phyloP scores from a whole-genome alignment of 2,329 filamentous ascomycete species.

The Aspergillus vadensis region DNA sequence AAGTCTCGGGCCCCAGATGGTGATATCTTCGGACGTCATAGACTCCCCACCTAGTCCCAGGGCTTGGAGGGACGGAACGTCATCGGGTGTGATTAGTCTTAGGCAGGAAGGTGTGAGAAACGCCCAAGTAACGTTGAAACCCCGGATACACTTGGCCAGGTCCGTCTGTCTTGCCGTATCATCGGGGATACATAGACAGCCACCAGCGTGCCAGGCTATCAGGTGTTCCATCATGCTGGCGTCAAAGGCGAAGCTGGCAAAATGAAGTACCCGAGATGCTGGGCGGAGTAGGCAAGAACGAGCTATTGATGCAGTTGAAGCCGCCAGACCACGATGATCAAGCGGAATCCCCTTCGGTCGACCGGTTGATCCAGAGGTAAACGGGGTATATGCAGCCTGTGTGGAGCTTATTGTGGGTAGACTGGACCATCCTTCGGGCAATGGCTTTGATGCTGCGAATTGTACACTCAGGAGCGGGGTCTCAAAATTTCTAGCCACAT shows the following conservation, averaged over 20 bases:
- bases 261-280: not conserved
- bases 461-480: not conserved
- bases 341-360: not conserved
- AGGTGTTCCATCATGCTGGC: slow-evolving; percentile 15
- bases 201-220: slow-evolving; percentile 11
- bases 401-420: not conserved
- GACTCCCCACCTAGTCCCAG: not conserved
- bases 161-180: slow-evolving; percentile 27
- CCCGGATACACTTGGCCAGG: slow-evolving; percentile 50
- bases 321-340: not conserved
- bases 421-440: not conserved
- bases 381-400: not conserved
- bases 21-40: not conserved
- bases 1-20: not conserved
- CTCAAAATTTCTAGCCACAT: not conserved
- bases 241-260: slow-evolving; percentile 1
- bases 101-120: slow-evolving; percentile 47
- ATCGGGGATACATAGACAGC: slow-evolving; percentile 19
- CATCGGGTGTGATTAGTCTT: not conserved
- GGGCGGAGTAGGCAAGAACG: not conserved
- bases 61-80: not conserved
- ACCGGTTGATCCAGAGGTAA: not conserved
- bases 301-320: no score
- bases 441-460: not conserved
- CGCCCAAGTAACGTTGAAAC: slow-evolving; percentile 50